Conservation (phyloP, 768 basidiomycete species). For the Russula virescens region DNA sequence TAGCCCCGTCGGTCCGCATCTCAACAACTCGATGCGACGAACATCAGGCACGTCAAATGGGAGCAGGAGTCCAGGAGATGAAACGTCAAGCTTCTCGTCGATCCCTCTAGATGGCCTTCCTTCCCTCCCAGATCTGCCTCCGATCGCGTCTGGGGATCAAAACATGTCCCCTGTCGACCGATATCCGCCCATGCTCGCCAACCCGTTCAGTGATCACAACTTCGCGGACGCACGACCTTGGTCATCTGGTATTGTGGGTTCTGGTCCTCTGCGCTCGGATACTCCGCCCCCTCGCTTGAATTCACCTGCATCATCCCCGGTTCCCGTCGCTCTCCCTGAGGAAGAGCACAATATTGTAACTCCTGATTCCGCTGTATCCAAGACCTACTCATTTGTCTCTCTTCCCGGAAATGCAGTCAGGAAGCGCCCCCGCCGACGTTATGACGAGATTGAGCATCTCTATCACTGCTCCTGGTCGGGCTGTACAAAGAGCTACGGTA, state of each 20-base stretch:
- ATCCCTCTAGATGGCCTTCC: conserved; percentile 15
- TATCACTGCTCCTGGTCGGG: conserved; percentile 67
- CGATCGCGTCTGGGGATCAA: conserved; percentile 14
- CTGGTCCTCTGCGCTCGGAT: conserved; percentile 13
- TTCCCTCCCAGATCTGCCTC: conserved; percentile 16
- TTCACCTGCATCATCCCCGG: conserved; percentile 15
- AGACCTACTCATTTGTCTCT: conserved; percentile 79
- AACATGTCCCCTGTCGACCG: conserved; percentile 1
- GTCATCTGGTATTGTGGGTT: conserved; percentile 13
- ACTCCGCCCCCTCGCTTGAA: conserved; percentile 9
- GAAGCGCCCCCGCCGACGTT: conserved; percentile 78
- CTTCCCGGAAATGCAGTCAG: conserved; percentile 75
- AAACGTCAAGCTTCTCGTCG: conserved; percentile 49
- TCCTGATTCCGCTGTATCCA: conserved; percentile 31
- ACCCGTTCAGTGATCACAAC: conserved; percentile 12
- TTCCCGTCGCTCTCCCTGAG: conserved; percentile 23
- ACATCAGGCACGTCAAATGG: conserved; percentile 44
- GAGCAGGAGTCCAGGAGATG: conserved; percentile 64
- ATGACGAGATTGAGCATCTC: conserved; percentile 93
- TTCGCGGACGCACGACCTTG: conserved; percentile 14
- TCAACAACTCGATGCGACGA: conserved; percentile 48
- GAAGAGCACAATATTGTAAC: conserved; percentile 23
- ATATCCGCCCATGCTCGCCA: conserved; percentile 13
- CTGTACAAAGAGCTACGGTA: conserved; percentile 82
- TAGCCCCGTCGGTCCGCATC: conserved; percentile 60